These are phyloP conservation scores for Starmerella powellii DNA, from an alignment of 805 yeast genomes.

Conservation along the genomic window DNA sequence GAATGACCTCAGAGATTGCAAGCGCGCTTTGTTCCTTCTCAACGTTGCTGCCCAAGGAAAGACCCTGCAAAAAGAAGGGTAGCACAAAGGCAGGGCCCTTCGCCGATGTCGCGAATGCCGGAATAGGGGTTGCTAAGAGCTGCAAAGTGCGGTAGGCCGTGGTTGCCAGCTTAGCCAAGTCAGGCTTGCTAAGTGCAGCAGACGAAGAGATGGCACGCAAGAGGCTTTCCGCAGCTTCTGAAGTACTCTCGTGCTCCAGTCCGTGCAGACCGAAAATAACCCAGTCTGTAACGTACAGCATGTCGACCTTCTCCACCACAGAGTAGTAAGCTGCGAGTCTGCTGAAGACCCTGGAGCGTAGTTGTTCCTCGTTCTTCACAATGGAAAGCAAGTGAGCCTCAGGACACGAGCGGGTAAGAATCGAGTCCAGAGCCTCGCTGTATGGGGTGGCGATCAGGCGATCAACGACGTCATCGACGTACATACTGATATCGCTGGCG, in stretches of 20 bases:
- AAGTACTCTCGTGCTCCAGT: constrained; percentile 54
- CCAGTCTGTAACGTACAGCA: constrained; percentile 63
- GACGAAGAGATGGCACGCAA: constrained; percentile 44
- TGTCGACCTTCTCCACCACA: constrained; percentile 32
- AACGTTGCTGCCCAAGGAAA: constrained; percentile 80
- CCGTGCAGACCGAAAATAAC: constrained; percentile 48
- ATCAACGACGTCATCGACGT: constrained; percentile 62
- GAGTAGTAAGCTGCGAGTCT: constrained; percentile 63
- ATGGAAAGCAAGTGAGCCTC: constrained; percentile 50
- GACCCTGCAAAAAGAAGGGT: constrained; percentile 87
- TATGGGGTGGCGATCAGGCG: constrained; percentile 40
- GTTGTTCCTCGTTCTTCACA: constrained; percentile 62
- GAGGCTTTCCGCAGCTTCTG: constrained; percentile 47
- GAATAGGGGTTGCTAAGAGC: constrained; percentile 51
- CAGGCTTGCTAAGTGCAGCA: constrained; percentile 60
- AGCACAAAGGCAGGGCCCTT: constrained; percentile 78
- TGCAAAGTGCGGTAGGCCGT: constrained; percentile 70
- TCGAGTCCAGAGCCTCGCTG: constrained; percentile 42
- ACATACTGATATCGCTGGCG: constrained; percentile 23
- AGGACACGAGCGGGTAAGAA: constrained; percentile 47
- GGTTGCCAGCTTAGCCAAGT: constrained; percentile 60
- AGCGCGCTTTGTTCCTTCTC: constrained; percentile 78
- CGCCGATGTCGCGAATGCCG: constrained; percentile 50
- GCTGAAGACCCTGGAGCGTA: constrained; percentile 37
- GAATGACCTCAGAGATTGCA: constrained; percentile 78